Conservation (phyloP, 257 asterid genomes). For the Sherardia arvensis region DNA sequence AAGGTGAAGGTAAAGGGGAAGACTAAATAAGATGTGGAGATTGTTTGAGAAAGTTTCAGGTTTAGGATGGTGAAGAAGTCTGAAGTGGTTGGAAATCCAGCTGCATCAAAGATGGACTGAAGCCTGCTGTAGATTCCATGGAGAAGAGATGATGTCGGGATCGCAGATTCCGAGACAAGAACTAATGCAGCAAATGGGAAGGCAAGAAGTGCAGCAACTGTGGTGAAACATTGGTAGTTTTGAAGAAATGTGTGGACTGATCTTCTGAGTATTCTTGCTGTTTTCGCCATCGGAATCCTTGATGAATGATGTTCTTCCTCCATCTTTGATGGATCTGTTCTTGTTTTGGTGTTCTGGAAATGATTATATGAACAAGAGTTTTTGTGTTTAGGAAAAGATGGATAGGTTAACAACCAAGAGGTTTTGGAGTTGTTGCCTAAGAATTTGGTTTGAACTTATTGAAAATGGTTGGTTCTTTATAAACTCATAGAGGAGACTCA, state of each 20-base stretch:
- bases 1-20: conserved; percentile 58
- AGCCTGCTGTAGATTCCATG: conserved; percentile 39
- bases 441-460: conserved; percentile 18
- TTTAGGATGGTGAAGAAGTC: conserved; percentile 45
- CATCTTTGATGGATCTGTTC: conserved; percentile 12
- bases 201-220: conserved; percentile 46
- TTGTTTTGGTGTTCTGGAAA: too few relatives aligned
- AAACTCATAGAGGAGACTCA: conserved; percentile 10
- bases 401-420: conserved; percentile 54
- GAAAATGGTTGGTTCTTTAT: conserved; percentile 11
- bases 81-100: conserved; percentile 63
- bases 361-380: conserved; percentile 10
- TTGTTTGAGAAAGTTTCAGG: conserved; percentile 65
- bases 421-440: conserved; percentile 18
- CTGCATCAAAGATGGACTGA: conserved; percentile 42
- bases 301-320: conserved; percentile 6
- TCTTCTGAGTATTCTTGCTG: conserved; percentile 44
- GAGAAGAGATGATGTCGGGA: conserved; percentile 34
- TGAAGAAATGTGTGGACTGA: conserved; percentile 64
- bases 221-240: conserved; percentile 49
- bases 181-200: conserved; percentile 55
- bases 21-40: conserved; percentile 33
- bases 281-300: conserved; percentile 29
- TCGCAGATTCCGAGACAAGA: conserved; percentile 44
- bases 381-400: conserved; percentile 29